Conservation (phyloP, 2,329 filamentous ascomycete genomes). For the Bipolaris gigantea region DNA sequence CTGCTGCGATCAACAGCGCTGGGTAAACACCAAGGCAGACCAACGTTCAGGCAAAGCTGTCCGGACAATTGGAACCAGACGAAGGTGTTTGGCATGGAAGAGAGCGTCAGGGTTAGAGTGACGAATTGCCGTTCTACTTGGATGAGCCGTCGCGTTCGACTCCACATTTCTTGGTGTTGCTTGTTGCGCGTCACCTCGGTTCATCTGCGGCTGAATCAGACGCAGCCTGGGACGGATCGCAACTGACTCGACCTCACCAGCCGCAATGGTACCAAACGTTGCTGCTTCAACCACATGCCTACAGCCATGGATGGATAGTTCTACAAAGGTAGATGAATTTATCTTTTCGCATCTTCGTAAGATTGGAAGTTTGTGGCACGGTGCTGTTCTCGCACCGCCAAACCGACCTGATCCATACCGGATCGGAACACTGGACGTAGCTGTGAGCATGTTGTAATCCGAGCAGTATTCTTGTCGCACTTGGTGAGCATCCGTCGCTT, state of each 20-base stretch:
- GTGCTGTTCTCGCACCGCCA: not conserved
- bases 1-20: conserved; percentile 2
- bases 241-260: conserved; percentile 2
- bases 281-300: not conserved
- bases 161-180: conserved; percentile 15
- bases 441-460: not conserved
- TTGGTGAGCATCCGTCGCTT: not conserved
- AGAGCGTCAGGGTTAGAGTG: not conserved
- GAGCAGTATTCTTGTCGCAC: not conserved
- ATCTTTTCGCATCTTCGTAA: no score
- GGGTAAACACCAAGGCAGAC: not conserved
- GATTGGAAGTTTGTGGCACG: not conserved
- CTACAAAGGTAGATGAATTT: not conserved
- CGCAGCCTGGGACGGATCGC: not conserved
- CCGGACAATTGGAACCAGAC: not conserved
- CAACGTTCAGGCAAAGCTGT: not conserved
- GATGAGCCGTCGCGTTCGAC: conserved; percentile 8
- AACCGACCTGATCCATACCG: not conserved
- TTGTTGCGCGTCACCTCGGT: conserved; percentile 9
- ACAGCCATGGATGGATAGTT: not conserved
- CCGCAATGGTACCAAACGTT: not conserved
- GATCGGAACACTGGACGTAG: no score
- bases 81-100: not conserved
- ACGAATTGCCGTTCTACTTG: conserved; percentile 2
- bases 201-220: conserved; percentile 11